These are phyloP conservation scores for Chlorella vulgaris DNA, from an alignment of 139 green algal genomes.

Conservation along the genomic window DNA sequence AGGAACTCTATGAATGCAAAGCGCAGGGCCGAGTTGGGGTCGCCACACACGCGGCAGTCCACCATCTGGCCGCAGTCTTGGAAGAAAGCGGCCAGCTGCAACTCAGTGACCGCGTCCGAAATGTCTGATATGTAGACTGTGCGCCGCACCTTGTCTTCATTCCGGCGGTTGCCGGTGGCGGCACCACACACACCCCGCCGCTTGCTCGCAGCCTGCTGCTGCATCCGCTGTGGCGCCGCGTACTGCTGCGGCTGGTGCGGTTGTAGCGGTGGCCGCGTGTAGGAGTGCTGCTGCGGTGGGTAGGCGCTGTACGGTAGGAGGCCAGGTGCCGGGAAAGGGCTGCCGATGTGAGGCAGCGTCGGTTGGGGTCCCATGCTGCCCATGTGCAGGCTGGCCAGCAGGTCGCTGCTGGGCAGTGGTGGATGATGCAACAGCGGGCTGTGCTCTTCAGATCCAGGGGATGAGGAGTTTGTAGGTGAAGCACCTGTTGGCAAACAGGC, in stretches of 20 bases:
- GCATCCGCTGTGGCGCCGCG: neutral
- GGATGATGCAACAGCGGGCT: no score
- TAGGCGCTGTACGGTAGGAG: neutral
- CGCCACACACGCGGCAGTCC: slow-evolving; percentile 94
- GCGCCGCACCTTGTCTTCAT: slow-evolving; percentile 75
- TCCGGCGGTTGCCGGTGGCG: neutral
- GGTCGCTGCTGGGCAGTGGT: neutral
- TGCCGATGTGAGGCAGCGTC: neutral
- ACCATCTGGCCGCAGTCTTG: slow-evolving; percentile 73
- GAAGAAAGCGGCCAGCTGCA: slow-evolving; percentile 75
- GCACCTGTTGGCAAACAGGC: neutral
- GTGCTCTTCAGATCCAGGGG: neutral
- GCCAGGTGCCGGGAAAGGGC: neutral
- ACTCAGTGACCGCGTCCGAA: slow-evolving; percentile 77
- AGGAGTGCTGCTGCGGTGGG: neutral
- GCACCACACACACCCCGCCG: neutral
- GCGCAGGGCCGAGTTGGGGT: slow-evolving; percentile 89
- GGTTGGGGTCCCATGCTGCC: neutral
- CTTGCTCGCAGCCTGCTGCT: neutral
- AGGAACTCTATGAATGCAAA: slow-evolving; percentile 97
- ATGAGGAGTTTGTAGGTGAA: neutral
- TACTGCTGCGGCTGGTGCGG: neutral
- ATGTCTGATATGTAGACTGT: slow-evolving; percentile 86
- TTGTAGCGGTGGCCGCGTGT: neutral
- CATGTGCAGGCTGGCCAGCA: slow-evolving; percentile 5